These are phyloP conservation scores for Aureoboletus auriporus DNA, from an alignment of 768 basidiomycete genomes.

Conservation along the genomic window DNA sequence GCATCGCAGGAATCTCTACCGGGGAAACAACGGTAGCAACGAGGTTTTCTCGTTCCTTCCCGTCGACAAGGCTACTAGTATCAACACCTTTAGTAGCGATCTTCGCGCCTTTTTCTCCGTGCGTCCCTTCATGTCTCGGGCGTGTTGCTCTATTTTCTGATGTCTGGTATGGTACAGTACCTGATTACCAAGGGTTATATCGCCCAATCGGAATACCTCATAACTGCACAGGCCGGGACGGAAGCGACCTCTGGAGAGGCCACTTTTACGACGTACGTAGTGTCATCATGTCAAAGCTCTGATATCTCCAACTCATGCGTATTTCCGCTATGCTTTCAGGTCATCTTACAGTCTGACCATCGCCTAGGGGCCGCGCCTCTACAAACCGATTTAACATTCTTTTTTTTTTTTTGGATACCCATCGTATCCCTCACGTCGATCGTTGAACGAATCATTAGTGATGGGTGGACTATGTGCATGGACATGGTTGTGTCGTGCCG, in stretches of 20 bases:
- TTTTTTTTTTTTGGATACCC: no score
- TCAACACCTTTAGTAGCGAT: slow-evolving; percentile 52
- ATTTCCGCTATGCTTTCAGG: slow-evolving; percentile 21
- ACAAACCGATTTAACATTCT: no score
- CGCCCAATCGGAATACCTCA: slow-evolving; percentile 50
- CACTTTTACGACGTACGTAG: slow-evolving; percentile 48
- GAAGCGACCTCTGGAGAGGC: slow-evolving; percentile 60
- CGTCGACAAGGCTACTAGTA: slow-evolving; percentile 25
- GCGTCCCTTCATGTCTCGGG: not conserved
- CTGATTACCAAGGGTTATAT: slow-evolving; percentile 45
- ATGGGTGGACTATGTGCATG: no score
- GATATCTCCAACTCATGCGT: not conserved
- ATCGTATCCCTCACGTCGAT: no score
- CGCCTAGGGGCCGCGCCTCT: not conserved
- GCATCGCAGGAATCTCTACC: slow-evolving; percentile 48
- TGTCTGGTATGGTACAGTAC: slow-evolving; percentile 36
- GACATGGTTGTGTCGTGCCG: no score
- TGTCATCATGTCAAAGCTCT: not conserved
- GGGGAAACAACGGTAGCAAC: slow-evolving; percentile 51
- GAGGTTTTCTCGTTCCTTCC: slow-evolving; percentile 49
- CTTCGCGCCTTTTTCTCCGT: slow-evolving; percentile 51
- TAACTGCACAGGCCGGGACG: slow-evolving; percentile 57
- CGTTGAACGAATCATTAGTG: no score
- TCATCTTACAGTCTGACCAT: slow-evolving; percentile 44
- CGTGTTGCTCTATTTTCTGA: not conserved